Conservation (phyloP, 2,329 filamentous ascomycete species). For the Magnaporthiopsis rhizophila region DNA sequence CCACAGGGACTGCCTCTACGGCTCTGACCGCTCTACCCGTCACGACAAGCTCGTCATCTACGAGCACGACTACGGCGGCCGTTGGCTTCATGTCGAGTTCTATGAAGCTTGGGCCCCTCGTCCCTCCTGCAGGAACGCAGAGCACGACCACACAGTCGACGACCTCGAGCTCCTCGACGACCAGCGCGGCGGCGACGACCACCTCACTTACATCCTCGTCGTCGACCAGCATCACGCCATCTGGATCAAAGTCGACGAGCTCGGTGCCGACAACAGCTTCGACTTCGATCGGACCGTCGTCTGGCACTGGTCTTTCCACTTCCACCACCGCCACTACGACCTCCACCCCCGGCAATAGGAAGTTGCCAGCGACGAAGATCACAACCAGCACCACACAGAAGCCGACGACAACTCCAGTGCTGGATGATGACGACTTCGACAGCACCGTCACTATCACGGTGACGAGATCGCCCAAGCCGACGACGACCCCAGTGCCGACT, state of each 20-base stretch:
- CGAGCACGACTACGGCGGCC: background rate
- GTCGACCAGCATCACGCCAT: background rate
- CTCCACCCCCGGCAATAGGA: background rate
- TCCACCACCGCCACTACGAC: background rate
- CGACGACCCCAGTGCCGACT: background rate
- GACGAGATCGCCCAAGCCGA: background rate
- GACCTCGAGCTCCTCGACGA: background rate
- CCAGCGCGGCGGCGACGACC: no score
- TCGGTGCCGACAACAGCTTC: background rate
- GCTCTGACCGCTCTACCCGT: background rate
- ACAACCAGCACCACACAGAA: background rate
- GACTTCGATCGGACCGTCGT: background rate
- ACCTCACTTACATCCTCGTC: no score
- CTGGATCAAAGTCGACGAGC: background rate
- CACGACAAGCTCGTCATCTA: background rate
- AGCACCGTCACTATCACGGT: slow-evolving; percentile 21
- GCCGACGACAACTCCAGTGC: no score
- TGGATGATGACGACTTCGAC: slow-evolving; percentile 20
- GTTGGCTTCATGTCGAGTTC: background rate
- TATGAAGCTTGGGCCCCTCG: background rate
- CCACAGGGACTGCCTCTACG: background rate
- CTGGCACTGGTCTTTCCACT: background rate
- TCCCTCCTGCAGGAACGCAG: background rate
- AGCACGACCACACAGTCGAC: background rate
- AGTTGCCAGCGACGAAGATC: background rate